phyloP scores from a whole-genome alignment of 805 yeast species.

The Suhomyces emberorum region DNA sequence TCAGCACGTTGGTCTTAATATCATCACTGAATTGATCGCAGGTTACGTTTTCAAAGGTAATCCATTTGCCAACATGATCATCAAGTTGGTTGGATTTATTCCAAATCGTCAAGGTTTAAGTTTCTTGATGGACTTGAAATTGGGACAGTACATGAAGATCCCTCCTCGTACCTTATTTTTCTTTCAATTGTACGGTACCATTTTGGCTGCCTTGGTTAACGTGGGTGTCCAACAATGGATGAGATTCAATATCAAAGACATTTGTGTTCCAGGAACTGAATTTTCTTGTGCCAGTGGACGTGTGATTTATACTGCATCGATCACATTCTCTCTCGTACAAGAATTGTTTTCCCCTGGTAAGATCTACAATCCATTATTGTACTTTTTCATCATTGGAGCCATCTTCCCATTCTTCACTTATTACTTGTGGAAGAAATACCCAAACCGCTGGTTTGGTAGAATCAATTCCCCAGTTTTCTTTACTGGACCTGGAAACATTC shows the following conservation, averaged over 20 bases:
- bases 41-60: constrained; percentile 18
- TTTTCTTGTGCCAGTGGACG: constrained; percentile 19
- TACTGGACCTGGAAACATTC: constrained; percentile 16
- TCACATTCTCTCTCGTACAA: constrained; percentile 39
- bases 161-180: constrained; percentile 17
- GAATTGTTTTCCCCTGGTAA: constrained; percentile 27
- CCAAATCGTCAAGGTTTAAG: constrained; percentile 18
- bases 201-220: constrained; percentile 19
- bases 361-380: constrained; percentile 27
- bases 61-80: constrained; percentile 18
- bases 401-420: constrained; percentile 20
- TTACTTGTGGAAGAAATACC: constrained; percentile 12
- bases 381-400: constrained; percentile 33
- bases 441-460: constrained; percentile 17
- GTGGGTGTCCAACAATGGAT: constrained; percentile 24
- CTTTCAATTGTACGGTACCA: constrained; percentile 17
- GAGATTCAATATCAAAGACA: constrained; percentile 16
- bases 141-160: constrained; percentile 20
- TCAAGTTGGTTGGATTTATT: constrained; percentile 17
- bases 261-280: constrained; percentile 15
- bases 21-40: constrained; percentile 17
- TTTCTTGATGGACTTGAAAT: constrained; percentile 16
- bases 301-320: constrained; percentile 17
- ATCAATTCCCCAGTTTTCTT: constrained; percentile 13
- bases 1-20: constrained; percentile 17